Evolutionary conservation across 2,329 filamentous ascomycete genomes (phyloP).

Genomic region (Thermothelomyces thermophilus): DNA sequence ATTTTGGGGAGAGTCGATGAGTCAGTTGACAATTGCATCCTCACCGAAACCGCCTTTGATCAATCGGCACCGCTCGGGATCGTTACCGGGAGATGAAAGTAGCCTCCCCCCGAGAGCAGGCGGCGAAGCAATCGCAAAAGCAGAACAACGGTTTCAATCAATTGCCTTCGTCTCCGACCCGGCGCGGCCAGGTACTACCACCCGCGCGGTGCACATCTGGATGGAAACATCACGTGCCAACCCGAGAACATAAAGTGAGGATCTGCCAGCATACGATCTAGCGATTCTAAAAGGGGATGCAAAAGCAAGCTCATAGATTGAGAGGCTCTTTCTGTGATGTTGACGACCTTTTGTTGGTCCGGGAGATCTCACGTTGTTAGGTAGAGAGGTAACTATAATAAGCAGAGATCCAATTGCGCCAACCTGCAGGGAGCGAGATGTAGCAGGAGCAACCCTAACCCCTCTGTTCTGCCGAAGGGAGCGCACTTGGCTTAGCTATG

Average conservation of each 20-base stretch:
- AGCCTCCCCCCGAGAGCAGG: no score
- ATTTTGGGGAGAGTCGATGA: no score
- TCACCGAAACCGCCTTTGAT: background rate
- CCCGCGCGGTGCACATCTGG: background rate
- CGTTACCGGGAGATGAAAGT: background rate
- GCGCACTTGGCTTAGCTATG: no score
- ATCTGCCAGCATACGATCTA: background rate
- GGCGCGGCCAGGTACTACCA: background rate
- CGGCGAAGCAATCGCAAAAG: background rate
- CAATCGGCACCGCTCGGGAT: background rate
- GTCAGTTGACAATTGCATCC: background rate
- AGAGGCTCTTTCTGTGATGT: background rate
- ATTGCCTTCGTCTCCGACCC: background rate
- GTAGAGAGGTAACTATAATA: background rate
- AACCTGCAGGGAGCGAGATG: background rate
- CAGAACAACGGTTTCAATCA: background rate
- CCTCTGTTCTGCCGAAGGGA: background rate
- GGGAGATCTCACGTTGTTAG: background rate
- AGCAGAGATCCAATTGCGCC: background rate
- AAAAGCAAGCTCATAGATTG: background rate
- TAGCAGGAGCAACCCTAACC: background rate
- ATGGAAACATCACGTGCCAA: slow-evolving; percentile 12
- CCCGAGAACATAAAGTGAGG: background rate
- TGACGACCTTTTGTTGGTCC: no score
- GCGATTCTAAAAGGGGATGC: background rate